phyloP scores from a whole-genome alignment of 1,284 basidiomycete genomes.

The Tausonia pullulans region DNA sequence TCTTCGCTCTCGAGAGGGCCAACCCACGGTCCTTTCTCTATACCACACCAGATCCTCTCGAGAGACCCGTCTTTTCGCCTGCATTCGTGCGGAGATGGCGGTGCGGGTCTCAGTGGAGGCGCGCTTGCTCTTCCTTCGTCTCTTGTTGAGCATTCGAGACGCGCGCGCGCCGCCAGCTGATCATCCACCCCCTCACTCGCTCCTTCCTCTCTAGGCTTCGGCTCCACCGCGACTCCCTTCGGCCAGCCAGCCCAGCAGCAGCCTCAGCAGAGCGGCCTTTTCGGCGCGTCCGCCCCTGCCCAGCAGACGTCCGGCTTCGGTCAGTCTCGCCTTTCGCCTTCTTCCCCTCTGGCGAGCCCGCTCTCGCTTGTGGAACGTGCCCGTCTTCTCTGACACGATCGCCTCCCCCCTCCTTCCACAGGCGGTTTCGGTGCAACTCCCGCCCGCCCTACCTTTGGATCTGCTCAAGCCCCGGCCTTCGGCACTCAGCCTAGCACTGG shows the following conservation, averaged over 20 bases:
- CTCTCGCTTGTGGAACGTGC: neutral
- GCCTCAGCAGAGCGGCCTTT: constrained; percentile 8
- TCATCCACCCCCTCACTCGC: neutral
- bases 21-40: too few relatives aligned
- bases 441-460: constrained; percentile 8
- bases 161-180: neutral
- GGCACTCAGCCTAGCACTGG: constrained; percentile 12
- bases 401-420: neutral
- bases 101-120: neutral
- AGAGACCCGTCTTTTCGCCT: too few relatives aligned
- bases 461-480: constrained; percentile 8
- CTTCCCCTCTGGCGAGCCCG: neutral
- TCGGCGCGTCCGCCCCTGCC: constrained; percentile 5
- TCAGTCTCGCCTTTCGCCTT: neutral
- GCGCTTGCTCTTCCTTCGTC: neutral
- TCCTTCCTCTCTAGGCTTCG: constrained; percentile 4
- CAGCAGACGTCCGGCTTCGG: constrained; percentile 7
- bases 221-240: constrained; percentile 4
- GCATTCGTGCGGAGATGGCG: too few relatives aligned
- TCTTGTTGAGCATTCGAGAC: neutral
- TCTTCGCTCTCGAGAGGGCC: too few relatives aligned
- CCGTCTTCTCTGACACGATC: neutral
- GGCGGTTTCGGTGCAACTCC: constrained; percentile 13
- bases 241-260: constrained; percentile 11
- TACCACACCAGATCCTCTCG: too few relatives aligned